Evolutionary conservation across 768 basidiomycete species (phyloP).

Genomic region (Xanthoconium purpureum): DNA sequence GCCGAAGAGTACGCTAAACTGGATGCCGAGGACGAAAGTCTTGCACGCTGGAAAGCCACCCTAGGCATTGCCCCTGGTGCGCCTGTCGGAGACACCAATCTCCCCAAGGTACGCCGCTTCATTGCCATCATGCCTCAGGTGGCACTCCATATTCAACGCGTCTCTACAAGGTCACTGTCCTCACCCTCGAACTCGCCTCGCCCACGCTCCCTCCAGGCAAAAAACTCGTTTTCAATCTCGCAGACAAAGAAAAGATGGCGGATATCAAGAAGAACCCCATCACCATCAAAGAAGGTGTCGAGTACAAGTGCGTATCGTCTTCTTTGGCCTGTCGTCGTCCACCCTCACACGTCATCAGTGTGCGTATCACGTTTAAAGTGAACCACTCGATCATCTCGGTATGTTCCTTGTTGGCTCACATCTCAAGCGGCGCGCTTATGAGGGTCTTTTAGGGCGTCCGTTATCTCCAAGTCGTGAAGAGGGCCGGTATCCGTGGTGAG

Average conservation of each 20-base stretch:
- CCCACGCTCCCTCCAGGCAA: conserved; percentile 60
- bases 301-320: conserved; percentile 65
- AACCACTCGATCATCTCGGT: conserved; percentile 89
- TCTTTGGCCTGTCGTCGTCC: not conserved
- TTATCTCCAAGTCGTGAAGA: conserved; percentile 89
- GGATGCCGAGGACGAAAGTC: conserved; percentile 88
- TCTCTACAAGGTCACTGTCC: conserved; percentile 55
- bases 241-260: conserved; percentile 40
- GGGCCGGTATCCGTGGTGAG: conserved; percentile 68
- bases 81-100: conserved; percentile 35
- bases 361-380: conserved; percentile 79
- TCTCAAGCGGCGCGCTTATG: conserved; percentile 6
- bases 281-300: conserved; percentile 77
- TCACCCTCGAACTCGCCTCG: conserved; percentile 80
- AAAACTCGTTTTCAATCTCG: conserved; percentile 66
- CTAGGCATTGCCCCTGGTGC: conserved; percentile 73
- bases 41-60: conserved; percentile 94
- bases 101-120: conserved; percentile 59
- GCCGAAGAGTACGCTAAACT: conserved; percentile 81
- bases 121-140: not conserved
- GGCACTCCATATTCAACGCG: conserved; percentile 22
- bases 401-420: conserved; percentile 19
- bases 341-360: conserved; percentile 41
- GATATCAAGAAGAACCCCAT: conserved; percentile 77
- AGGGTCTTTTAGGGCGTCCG: conserved; percentile 59